These are phyloP conservation scores for Pyronema domesticum DNA, from an alignment of 495 filamentous ascomycete genomes.

Conservation along the genomic window DNA sequence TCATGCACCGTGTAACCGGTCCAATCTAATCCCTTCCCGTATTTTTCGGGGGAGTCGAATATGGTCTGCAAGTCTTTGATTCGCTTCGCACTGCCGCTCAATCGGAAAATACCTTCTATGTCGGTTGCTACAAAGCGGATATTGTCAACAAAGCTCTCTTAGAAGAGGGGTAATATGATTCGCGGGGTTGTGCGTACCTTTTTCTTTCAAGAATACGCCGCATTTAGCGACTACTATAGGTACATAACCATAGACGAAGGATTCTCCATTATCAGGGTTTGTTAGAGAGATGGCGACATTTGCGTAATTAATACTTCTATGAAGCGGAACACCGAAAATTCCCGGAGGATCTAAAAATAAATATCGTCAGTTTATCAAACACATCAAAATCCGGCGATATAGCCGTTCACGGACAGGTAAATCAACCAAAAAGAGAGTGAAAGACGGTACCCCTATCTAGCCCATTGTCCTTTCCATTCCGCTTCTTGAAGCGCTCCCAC, in stretches of 20 bases:
- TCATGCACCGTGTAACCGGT: slow-evolving; percentile 96
- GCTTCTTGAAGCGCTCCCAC: slow-evolving; percentile 60
- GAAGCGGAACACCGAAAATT: slow-evolving; percentile 91
- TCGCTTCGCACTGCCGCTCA: slow-evolving; percentile 89
- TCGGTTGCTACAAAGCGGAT: slow-evolving; percentile 51
- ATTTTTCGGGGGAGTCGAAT: slow-evolving; percentile 90
- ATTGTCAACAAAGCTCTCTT: neutral
- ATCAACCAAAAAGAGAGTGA: neutral
- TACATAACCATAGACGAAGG: slow-evolving; percentile 97
- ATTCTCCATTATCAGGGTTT: slow-evolving; percentile 63
- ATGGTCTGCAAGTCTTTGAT: slow-evolving; percentile 88
- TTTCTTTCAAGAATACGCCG: slow-evolving; percentile 94
- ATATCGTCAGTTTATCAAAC: neutral
- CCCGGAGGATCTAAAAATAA: slow-evolving; percentile 1
- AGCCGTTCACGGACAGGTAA: neutral
- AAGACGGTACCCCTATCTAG: slow-evolving; percentile 44
- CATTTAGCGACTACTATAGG: slow-evolving; percentile 98
- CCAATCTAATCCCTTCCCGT: slow-evolving; percentile 94
- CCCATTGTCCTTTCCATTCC: slow-evolving; percentile 36
- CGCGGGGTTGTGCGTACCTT: slow-evolving; percentile 40
- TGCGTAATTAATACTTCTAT: slow-evolving; percentile 88
- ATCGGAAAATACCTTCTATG: slow-evolving; percentile 90
- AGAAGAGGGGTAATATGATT: neutral
- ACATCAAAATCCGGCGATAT: neutral
- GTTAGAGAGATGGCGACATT: slow-evolving; percentile 96